These are phyloP conservation scores for Azolla pinnata DNA, from an alignment of 75 land plant genomes.

Conservation along the genomic window DNA sequence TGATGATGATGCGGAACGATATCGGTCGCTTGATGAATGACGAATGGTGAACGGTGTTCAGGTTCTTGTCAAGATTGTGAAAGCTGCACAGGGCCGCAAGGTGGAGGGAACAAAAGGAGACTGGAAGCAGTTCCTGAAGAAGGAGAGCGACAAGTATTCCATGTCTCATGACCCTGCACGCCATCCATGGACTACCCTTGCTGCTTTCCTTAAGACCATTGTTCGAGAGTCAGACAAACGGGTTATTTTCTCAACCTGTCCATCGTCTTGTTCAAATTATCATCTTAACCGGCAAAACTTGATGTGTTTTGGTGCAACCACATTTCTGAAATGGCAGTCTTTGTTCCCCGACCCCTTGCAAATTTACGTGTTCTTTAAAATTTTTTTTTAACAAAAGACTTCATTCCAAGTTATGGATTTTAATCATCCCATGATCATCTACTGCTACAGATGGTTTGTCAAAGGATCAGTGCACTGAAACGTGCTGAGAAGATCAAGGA, in stretches of 20 bases:
- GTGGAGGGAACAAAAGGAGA: conserved; percentile 47
- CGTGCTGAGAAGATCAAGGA: background rate
- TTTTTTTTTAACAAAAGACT: no score
- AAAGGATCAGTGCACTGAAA: no score
- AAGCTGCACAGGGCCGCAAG: conserved; percentile 37
- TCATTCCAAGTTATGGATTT: background rate
- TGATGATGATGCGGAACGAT: no score
- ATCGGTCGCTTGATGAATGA: no score
- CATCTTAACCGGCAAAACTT: background rate
- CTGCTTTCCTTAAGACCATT: conserved; percentile 60
- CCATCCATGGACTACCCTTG: conserved; percentile 38
- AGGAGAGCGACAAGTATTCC: conserved; percentile 33
- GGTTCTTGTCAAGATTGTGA: conserved; percentile 59
- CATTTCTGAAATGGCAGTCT: background rate
- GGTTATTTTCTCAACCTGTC: conserved; percentile 17
- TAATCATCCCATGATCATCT: background rate
- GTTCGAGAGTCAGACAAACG: conserved; percentile 31
- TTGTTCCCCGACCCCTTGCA: background rate
- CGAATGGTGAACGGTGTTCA: no score
- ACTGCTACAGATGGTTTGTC: background rate
- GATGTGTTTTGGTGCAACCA: no score
- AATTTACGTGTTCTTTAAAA: background rate
- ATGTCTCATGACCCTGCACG: conserved; percentile 44
- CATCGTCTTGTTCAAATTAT: background rate
- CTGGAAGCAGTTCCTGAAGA: conserved; percentile 56